Evolutionary conservation across 441 rosid genomes (phyloP).

Genomic region (Syzygium syzygioides): DNA sequence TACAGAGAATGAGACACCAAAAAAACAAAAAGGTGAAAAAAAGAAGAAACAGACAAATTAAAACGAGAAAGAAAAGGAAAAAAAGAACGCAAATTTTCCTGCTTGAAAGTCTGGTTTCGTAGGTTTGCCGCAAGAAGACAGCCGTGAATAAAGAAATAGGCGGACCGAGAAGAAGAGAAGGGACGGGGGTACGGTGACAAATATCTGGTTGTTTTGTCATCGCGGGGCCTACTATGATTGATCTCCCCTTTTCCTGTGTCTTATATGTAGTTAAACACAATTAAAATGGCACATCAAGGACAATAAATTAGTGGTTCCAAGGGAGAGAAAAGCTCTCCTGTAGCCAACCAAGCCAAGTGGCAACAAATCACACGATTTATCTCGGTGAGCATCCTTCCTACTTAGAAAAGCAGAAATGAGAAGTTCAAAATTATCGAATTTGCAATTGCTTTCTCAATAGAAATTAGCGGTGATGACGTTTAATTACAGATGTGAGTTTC

Average conservation of each 20-base stretch:
- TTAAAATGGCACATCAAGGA: not conserved
- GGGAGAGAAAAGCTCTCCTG: not conserved
- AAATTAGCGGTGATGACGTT: no score
- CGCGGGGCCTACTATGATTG: not conserved
- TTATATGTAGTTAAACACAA: not conserved
- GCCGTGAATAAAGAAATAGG: not conserved
- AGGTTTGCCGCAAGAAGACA: not conserved
- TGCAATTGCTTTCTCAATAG: no score
- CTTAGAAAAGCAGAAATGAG: no score
- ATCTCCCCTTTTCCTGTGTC: not conserved
- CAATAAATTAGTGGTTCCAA: not conserved
- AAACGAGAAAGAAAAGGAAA: not conserved
- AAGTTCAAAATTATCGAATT: no score
- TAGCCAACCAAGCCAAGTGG: not conserved
- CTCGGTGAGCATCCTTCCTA: no score
- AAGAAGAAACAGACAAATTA: not conserved
- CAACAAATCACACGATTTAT: no score
- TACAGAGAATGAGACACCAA: not conserved
- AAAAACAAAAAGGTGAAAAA: not conserved
- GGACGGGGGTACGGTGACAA: not conserved
- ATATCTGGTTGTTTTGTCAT: not conserved
- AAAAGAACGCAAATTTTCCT: not conserved
- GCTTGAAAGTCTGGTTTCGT: not conserved
- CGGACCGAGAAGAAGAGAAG: not conserved
- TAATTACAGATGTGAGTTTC: no score